phyloP scores from a whole-genome alignment of 1,284 basidiomycete genomes.

The Puccinia hordei region DNA sequence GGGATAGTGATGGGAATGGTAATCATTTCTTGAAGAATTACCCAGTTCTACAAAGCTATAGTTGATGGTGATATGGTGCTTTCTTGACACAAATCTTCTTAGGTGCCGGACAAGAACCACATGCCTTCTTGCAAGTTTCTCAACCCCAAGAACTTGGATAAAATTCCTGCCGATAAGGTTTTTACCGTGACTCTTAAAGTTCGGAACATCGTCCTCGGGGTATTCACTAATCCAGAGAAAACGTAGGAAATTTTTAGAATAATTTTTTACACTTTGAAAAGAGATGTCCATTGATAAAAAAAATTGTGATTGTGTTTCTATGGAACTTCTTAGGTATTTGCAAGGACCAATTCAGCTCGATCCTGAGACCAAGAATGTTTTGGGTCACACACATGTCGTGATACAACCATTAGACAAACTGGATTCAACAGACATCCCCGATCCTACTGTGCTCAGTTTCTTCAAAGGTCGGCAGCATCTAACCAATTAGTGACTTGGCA shows the following conservation, averaged over 20 bases:
- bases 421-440: constrained; percentile 31
- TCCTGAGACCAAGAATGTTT: constrained; percentile 31
- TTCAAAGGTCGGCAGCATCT: constrained; percentile 40
- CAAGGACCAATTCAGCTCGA: constrained; percentile 29
- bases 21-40: not conserved
- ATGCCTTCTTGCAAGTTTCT: constrained; percentile 38
- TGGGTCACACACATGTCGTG: constrained; percentile 39
- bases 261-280: not conserved
- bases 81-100: not conserved
- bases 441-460: constrained; percentile 34
- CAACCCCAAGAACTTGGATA: constrained; percentile 31
- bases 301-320: not conserved
- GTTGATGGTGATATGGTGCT: not conserved
- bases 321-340: constrained; percentile 19
- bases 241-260: constrained; percentile 32
- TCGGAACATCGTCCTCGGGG: constrained; percentile 23
- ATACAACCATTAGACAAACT: constrained; percentile 11
- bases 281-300: not conserved
- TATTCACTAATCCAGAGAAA: constrained; percentile 48
- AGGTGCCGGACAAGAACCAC: constrained; percentile 40
- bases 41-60: not conserved
- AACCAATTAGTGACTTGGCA: not conserved
- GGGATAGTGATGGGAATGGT: constrained; percentile 49
- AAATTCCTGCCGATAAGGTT: not conserved
- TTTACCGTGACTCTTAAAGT: not conserved